A percentile compares a stretch with the other conserved stretches of the same genome.
Conservation (phyloP, 495 filamentous ascomycete species). For the Massariosphaeria phaeospora region DNA sequence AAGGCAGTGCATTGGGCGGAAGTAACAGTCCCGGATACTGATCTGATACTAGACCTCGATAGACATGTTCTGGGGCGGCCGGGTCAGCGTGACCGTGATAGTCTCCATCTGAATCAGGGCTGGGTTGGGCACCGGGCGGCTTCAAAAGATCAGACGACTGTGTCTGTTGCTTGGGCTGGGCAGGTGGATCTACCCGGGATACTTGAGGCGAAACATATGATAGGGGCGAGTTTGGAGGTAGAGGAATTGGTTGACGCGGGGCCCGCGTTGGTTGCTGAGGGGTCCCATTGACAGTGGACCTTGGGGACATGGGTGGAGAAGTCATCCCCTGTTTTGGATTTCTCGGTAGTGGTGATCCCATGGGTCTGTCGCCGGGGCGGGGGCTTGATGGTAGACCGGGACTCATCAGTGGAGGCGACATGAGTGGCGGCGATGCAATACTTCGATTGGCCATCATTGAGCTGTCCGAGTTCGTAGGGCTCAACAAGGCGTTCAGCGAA, state of each 20-base stretch:
- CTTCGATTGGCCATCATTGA: slow-evolving; percentile 36
- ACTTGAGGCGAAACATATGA: slow-evolving; percentile 50
- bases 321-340: slow-evolving; percentile 52
- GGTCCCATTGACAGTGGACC: slow-evolving; percentile 48
- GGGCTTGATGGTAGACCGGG: slow-evolving; percentile 88
- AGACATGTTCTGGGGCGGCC: slow-evolving; percentile 43
- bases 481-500: slow-evolving; percentile 34
- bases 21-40: slow-evolving; percentile 78
- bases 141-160: slow-evolving; percentile 21
- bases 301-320: slow-evolving; percentile 66
- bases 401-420: slow-evolving; percentile 67
- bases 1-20: slow-evolving; percentile 85
- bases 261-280: slow-evolving; percentile 69
- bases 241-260: slow-evolving; percentile 59
- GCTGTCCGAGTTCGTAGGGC: slow-evolving; percentile 33
- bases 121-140: slow-evolving; percentile 35
- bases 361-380: slow-evolving; percentile 68
- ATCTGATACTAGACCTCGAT: slow-evolving; percentile 68
- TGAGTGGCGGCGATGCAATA: slow-evolving; percentile 50
- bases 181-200: slow-evolving; percentile 28
- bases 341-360: slow-evolving; percentile 67
- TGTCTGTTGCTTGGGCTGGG: slow-evolving; percentile 22
- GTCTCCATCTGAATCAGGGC: slow-evolving; percentile 39
- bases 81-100: slow-evolving; percentile 40
- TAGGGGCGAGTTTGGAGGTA: slow-evolving; percentile 58